These are phyloP conservation scores for Cyclocybe cylindracea DNA, from an alignment of 768 basidiomycete genomes.

Conservation along the genomic window DNA sequence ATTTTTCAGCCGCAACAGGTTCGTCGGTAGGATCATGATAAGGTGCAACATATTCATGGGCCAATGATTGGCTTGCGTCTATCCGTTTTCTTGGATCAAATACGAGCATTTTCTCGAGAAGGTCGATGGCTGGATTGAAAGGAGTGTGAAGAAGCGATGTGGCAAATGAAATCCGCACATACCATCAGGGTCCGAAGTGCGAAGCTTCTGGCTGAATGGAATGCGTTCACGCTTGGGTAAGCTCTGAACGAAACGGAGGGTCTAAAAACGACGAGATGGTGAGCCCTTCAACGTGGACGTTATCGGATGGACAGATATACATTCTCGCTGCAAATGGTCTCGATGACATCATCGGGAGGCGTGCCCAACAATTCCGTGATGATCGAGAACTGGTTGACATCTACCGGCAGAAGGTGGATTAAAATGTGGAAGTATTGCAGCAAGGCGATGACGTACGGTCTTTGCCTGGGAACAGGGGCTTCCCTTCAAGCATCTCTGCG, in stretches of 20 bases:
- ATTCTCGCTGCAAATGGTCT: slow-evolving; percentile 98
- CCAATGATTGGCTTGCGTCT: slow-evolving; percentile 87
- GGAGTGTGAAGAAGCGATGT: background rate
- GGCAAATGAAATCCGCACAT: slow-evolving; percentile 19
- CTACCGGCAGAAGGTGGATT: slow-evolving; percentile 42
- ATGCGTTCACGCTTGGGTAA: slow-evolving; percentile 95
- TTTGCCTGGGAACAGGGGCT: slow-evolving; percentile 98
- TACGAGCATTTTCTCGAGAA: slow-evolving; percentile 98
- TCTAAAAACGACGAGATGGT: slow-evolving; percentile 47
- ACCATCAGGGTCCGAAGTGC: slow-evolving; percentile 86
- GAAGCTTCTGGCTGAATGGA: slow-evolving; percentile 92
- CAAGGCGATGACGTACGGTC: slow-evolving; percentile 74
- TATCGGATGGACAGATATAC: slow-evolving; percentile 45
- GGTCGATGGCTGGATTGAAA: slow-evolving; percentile 71
- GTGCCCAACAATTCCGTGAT: slow-evolving; percentile 98
- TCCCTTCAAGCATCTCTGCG: slow-evolving; percentile 99
- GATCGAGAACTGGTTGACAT: slow-evolving; percentile 99
- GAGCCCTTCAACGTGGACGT: slow-evolving; percentile 2
- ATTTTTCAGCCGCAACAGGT: slow-evolving; percentile 89
- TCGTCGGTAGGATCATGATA: slow-evolving; percentile 99
- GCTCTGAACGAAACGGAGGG: slow-evolving; percentile 97
- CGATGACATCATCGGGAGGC: slow-evolving; percentile 99
- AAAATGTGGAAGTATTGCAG: slow-evolving; percentile 6
- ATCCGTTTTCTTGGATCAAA: slow-evolving; percentile 98
- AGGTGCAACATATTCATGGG: slow-evolving; percentile 92